phyloP scores from a whole-genome alignment of 352 stramenopile species.

The Pythium rishiriense region DNA sequence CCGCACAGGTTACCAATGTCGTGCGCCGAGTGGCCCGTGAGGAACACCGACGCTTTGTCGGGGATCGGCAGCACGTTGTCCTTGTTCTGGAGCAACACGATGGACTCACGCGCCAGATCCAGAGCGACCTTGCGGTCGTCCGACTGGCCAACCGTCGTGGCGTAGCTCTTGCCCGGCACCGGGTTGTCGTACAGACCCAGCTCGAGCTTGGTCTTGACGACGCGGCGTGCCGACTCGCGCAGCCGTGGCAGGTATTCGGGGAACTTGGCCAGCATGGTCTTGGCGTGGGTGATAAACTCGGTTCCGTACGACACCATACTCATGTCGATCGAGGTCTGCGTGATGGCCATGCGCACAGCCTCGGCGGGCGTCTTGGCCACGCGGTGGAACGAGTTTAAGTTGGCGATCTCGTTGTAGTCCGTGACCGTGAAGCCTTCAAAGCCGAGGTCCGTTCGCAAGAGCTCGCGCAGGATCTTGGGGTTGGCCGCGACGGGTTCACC shows the following conservation, averaged over 20 bases:
- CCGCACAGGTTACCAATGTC: slow-evolving; percentile 74
- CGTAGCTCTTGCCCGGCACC: slow-evolving; percentile 20
- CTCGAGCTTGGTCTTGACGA: slow-evolving; percentile 32
- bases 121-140: slow-evolving; percentile 27
- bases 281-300: slow-evolving; percentile 32
- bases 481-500: slow-evolving; percentile 90
- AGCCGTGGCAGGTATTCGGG: slow-evolving; percentile 10
- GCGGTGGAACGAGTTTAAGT: slow-evolving; percentile 62
- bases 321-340: slow-evolving; percentile 78
- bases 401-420: slow-evolving; percentile 82
- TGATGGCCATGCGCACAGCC: slow-evolving; percentile 49
- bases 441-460: slow-evolving; percentile 53
- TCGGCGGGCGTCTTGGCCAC: slow-evolving; percentile 37
- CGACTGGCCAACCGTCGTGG: slow-evolving; percentile 33
- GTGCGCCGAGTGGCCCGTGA: slow-evolving; percentile 71
- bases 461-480: slow-evolving; percentile 43
- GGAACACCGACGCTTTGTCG: slow-evolving; percentile 39
- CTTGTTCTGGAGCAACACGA: slow-evolving; percentile 87
- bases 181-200: slow-evolving; percentile 29
- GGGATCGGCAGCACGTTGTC: slow-evolving; percentile 57
- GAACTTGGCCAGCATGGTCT: slow-evolving; percentile 26
- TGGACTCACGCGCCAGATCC: slow-evolving; percentile 30
- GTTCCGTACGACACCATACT: slow-evolving; percentile 60
- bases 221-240: slow-evolving; percentile 21
- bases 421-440: slow-evolving; percentile 81